Conservation (phyloP, 768 basidiomycete species). For the Boletus coccyginus region DNA sequence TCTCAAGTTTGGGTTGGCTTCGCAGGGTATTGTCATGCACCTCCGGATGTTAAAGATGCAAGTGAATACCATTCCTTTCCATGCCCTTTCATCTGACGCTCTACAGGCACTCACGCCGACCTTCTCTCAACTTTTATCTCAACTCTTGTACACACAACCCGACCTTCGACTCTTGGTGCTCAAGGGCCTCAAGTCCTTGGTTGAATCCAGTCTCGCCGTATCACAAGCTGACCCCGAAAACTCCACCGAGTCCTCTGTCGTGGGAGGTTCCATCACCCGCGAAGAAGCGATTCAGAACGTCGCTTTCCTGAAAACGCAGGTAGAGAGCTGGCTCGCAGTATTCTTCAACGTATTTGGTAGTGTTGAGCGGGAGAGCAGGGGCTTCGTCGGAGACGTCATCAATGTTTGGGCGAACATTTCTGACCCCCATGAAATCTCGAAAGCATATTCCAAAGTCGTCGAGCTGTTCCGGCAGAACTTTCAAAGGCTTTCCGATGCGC, state of each 20-base stretch:
- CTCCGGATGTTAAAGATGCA: slow-evolving; percentile 72
- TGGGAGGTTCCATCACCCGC: slow-evolving; percentile 41
- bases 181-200: slow-evolving; percentile 73
- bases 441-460: slow-evolving; percentile 77
- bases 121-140: slow-evolving; percentile 89
- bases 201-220: slow-evolving; percentile 72
- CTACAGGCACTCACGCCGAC: slow-evolving; percentile 65
- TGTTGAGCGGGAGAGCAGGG: slow-evolving; percentile 68
- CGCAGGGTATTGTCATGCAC: slow-evolving; percentile 83
- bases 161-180: slow-evolving; percentile 81
- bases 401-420: slow-evolving; percentile 83
- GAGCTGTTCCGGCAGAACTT: slow-evolving; percentile 68
- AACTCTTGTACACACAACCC: slow-evolving; percentile 88
- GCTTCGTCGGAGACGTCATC: slow-evolving; percentile 85
- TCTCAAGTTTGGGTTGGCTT: slow-evolving; percentile 93
- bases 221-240: slow-evolving; percentile 35
- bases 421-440: slow-evolving; percentile 71
- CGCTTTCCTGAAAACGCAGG: slow-evolving; percentile 68
- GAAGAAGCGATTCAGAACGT: slow-evolving; percentile 67
- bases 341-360: slow-evolving; percentile 96
- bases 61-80: slow-evolving; percentile 11
- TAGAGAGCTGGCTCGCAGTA: slow-evolving; percentile 91
- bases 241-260: slow-evolving; percentile 24
- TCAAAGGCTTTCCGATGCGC: slow-evolving; percentile 34
- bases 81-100: slow-evolving; percentile 1